Evolutionary conservation across 495 filamentous ascomycete genomes (phyloP), one percentile per base, ranked within the genome.

Genomic region (Aspergillus funiculosus): DNA sequence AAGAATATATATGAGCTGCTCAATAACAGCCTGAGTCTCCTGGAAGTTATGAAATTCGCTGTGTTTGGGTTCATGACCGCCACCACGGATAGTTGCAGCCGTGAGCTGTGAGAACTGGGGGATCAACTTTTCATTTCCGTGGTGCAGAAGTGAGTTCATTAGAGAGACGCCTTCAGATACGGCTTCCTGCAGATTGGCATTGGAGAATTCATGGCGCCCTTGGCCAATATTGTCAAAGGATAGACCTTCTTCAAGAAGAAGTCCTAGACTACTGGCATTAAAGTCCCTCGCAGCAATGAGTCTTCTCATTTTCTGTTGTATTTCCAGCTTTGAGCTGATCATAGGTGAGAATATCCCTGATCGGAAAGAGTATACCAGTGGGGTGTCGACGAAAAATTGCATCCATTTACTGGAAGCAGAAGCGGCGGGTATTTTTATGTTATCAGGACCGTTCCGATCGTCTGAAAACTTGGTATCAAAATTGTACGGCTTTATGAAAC

Each of bases 231-330:
- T 53, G 27, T 71, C 69, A 43, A 89, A 83, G 24, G 71, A 77
- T 22, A 94, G 71, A 6, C 85, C 87, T 52, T 91, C 83, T 38
- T 87, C 85, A 58, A 95, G 79, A 3, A 97, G 73, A 8, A 96
- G 75, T 2, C 92, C 92, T 4, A 97, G 67, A 9, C 86, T 87
- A 56, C 83, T 86, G n/a, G 91, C 87, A 44, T 85, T 86, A 60
- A 88, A 76, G 56, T 88, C 79, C 29, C 84, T 78, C 28, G 89
- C 69, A 36, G 71, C 71, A 49, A 74, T 76, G 25, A 98, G 73
- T 9, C 62, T 64, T n/a, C 72, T 67, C 61, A 78, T 81, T 56
- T 91, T 95, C 40, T 66, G 62, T 13, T 78, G 72, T 6, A 85
- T 82, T 50, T 95, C 82, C 10, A 81, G 68, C 21, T 86, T 78